Conservation (phyloP, 208 protist species). For the Kentomonas sorsogonicus region DNA sequence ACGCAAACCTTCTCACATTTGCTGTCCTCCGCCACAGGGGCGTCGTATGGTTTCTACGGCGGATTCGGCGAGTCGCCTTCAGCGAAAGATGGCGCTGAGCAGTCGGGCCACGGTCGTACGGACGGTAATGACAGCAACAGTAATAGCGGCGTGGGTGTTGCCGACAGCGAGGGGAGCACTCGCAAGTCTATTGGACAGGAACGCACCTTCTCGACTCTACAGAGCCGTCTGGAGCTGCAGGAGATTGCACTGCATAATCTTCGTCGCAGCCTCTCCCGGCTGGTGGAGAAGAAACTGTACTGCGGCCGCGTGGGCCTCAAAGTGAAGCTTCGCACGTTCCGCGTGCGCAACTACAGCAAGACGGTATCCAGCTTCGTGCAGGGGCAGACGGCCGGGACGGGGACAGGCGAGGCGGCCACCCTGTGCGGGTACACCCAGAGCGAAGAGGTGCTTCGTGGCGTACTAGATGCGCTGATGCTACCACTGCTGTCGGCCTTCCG, state of each 20-base stretch:
- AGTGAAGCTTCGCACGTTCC: constrained; percentile 63
- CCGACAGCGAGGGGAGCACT: constrained; percentile 1
- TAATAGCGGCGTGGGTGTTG: not conserved
- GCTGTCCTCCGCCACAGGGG: constrained; percentile 36
- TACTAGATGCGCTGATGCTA: constrained; percentile 52
- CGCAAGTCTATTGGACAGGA: constrained; percentile 78
- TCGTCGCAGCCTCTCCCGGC: constrained; percentile 13
- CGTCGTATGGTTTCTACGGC: constrained; percentile 30
- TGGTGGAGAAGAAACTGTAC: constrained; percentile 37
- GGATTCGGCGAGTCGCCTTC: constrained; percentile 4
- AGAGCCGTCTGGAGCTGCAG: constrained; percentile 34
- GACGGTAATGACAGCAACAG: constrained; percentile 12
- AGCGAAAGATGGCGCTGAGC: not conserved
- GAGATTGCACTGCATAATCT: constrained; percentile 39
- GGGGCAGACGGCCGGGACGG: not conserved
- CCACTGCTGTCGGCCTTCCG: constrained; percentile 41
- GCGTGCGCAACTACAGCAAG: constrained; percentile 63
- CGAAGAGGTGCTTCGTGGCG: constrained; percentile 35
- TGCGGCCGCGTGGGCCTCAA: constrained; percentile 66
- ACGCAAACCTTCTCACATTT: constrained; percentile 65
- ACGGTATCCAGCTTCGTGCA: constrained; percentile 14
- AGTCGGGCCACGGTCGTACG: not conserved
- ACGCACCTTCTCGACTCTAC: constrained; percentile 49
- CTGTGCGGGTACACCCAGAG: constrained; percentile 27
- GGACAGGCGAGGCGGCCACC: not conserved